phyloP scores from a whole-genome alignment of 805 yeast genomes.

The Saccharomycopsis capsularis region DNA sequence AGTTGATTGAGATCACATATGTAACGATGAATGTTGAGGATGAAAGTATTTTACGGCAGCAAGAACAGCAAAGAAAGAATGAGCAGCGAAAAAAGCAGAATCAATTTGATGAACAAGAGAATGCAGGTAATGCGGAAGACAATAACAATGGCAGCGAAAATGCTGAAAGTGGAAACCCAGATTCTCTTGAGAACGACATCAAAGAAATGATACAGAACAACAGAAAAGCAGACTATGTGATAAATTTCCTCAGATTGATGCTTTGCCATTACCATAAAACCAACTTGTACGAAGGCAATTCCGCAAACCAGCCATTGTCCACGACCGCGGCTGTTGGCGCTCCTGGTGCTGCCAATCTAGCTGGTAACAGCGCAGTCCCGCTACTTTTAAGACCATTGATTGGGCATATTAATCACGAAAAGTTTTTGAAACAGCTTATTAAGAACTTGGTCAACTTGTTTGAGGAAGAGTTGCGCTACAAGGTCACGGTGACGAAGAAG shows the following conservation, averaged over 20 bases:
- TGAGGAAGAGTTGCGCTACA: neutral
- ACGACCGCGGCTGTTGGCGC: slow-evolving; percentile 16
- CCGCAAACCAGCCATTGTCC: slow-evolving; percentile 26
- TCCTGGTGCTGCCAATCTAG: neutral
- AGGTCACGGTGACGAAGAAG: neutral
- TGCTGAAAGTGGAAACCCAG: slow-evolving; percentile 26
- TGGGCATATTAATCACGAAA: slow-evolving; percentile 52
- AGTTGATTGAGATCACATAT: slow-evolving; percentile 65
- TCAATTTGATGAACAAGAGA: neutral
- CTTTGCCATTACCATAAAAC: slow-evolving; percentile 51
- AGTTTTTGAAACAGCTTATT: slow-evolving; percentile 28
- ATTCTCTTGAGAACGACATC: slow-evolving; percentile 29
- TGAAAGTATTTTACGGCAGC: neutral
- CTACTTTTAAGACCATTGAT: slow-evolving; percentile 49
- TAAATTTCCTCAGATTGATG: slow-evolving; percentile 49
- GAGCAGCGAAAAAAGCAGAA: neutral
- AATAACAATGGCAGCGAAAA: slow-evolving; percentile 19
- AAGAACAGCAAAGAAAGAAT: slow-evolving; percentile 20
- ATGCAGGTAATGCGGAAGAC: slow-evolving; percentile 27
- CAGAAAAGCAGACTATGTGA: slow-evolving; percentile 47
- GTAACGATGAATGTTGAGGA: slow-evolving; percentile 29
- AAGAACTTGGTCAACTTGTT: slow-evolving; percentile 7
- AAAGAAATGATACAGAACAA: slow-evolving; percentile 25
- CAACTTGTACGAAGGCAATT: slow-evolving; percentile 29
- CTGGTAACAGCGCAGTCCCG: slow-evolving; percentile 15